Evolutionary conservation across 129 eudicot species (phyloP).

Genomic region (Ambrosia trifida): DNA sequence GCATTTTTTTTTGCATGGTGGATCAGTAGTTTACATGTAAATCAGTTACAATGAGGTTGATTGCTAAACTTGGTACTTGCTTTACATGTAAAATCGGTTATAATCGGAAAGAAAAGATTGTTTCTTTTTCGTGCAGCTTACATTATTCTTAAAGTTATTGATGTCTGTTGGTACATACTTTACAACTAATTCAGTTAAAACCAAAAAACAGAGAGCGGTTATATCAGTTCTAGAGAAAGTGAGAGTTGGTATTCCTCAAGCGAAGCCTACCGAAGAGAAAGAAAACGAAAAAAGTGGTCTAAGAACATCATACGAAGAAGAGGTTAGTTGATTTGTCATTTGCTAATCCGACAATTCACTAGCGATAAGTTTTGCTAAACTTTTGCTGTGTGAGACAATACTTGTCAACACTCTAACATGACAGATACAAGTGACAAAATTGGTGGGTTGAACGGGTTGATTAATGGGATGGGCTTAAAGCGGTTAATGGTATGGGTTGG

Average conservation of each 20-base stretch:
- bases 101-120: not conserved
- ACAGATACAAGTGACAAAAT: not conserved
- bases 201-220: conserved; percentile 71
- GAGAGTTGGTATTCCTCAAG: conserved; percentile 44
- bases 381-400: not conserved
- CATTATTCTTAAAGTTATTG: not conserved
- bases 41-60: not conserved
- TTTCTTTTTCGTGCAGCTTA: not conserved
- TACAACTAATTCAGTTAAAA: conserved; percentile 9
- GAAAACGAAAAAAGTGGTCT: conserved; percentile 51
- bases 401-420: not conserved
- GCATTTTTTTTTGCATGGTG: too few relatives aligned
- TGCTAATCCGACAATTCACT: conserved; percentile 7
- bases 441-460: not conserved
- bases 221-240: conserved; percentile 62
- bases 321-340: conserved; percentile 49
- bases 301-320: conserved; percentile 61
- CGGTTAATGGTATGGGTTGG: not conserved
- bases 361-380: not conserved
- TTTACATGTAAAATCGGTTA: not conserved
- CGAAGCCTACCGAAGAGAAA: conserved; percentile 56
- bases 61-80: not conserved
- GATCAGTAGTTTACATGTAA: too few relatives aligned
- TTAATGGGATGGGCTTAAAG: not conserved
- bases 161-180: conserved; percentile 1